Conservation (phyloP, 129 eudicot species). For the Flaveria ramosissima region DNA sequence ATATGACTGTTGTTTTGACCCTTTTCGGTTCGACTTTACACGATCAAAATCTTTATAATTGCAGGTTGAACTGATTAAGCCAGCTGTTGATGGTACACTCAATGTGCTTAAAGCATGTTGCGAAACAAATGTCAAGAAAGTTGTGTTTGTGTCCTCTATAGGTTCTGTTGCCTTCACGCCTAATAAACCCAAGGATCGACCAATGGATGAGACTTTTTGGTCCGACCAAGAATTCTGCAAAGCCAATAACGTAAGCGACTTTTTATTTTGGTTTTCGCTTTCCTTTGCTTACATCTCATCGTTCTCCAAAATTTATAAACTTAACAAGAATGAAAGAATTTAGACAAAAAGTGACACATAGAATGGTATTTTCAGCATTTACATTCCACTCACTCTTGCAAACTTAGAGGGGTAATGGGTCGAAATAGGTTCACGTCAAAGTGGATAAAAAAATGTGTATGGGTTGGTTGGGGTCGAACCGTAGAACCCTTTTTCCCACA, state of each 20-base stretch:
- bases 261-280: neutral
- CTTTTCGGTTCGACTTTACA: neutral
- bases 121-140: conserved; percentile 62
- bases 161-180: conserved; percentile 63
- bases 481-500: neutral
- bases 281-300: neutral
- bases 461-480: neutral
- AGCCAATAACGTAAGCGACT: conserved; percentile 53
- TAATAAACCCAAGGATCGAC: conserved; percentile 53
- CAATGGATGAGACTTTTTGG: conserved; percentile 81
- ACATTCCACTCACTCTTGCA: neutral
- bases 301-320: neutral
- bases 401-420: neutral
- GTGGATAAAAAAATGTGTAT: neutral
- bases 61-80: conserved; percentile 77
- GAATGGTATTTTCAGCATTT: neutral
- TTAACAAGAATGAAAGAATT: conserved; percentile 5
- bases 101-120: conserved; percentile 81
- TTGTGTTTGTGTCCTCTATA: conserved; percentile 65
- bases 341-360: conserved; percentile 5
- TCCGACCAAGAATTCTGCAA: conserved; percentile 78
- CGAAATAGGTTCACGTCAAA: neutral
- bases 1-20: neutral
- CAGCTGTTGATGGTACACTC: conserved; percentile 80
- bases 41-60: neutral